phyloP scores from a whole-genome alignment of 1,139 yeast genomes.

The Kodamaea anthophila region DNA sequence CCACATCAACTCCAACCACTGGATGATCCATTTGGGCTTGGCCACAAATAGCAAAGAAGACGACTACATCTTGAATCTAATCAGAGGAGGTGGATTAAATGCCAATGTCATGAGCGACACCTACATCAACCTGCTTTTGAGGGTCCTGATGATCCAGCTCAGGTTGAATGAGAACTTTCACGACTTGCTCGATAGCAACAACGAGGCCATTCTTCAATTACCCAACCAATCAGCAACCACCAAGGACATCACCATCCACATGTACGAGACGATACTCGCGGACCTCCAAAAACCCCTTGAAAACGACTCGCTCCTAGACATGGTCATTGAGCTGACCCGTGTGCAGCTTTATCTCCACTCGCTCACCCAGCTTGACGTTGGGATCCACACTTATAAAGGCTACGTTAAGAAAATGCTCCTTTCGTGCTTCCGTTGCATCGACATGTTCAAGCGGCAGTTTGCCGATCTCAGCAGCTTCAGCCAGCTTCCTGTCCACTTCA shows the following conservation, averaged over 20 bases:
- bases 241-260: conserved; percentile 33
- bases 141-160: conserved; percentile 37
- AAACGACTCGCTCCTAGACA: conserved; percentile 17
- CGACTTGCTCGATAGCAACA: conserved; percentile 20
- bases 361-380: conserved; percentile 26
- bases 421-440: conserved; percentile 26
- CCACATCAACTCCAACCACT: conserved; percentile 39
- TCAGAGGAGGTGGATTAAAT: conserved; percentile 22
- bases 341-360: conserved; percentile 36
- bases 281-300: conserved; percentile 20
- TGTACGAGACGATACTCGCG: conserved; percentile 38
- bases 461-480: conserved; percentile 18
- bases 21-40: conserved; percentile 39
- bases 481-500: conserved; percentile 38
- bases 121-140: conserved; percentile 35
- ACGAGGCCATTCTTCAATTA: conserved; percentile 11
- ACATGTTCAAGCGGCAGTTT: conserved; percentile 20
- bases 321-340: conserved; percentile 35
- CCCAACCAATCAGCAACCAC: conserved; percentile 21
- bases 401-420: conserved; percentile 25
- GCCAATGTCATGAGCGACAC: conserved; percentile 28
- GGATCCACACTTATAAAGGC: conserved; percentile 24
- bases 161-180: conserved; percentile 38
- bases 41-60: conserved; percentile 37
- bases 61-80: conserved; percentile 34